Evolutionary conservation across 1,284 basidiomycete species (phyloP).

Genomic region (Ceratobasidium sp.): DNA sequence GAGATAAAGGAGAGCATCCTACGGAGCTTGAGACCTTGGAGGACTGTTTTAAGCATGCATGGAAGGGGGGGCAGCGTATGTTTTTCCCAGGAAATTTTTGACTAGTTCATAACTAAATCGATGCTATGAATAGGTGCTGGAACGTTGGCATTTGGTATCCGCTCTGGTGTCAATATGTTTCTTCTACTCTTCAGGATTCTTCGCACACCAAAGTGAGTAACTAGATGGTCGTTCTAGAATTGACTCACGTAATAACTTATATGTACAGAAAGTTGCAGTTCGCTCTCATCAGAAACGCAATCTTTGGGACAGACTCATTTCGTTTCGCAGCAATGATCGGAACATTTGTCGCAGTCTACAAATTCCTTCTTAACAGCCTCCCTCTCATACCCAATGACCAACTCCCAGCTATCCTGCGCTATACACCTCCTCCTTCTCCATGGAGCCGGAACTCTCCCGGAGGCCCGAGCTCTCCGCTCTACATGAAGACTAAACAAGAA

Average conservation of each 20-base stretch:
- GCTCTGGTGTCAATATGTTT: slow-evolving; percentile 85
- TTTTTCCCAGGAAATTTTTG: slow-evolving; percentile 52
- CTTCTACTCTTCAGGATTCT: slow-evolving; percentile 79
- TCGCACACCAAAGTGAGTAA: slow-evolving; percentile 70
- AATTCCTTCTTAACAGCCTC: slow-evolving; percentile 84
- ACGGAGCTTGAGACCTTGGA: slow-evolving; percentile 76
- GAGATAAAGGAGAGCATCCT: slow-evolving; percentile 82
- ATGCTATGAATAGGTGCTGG: slow-evolving; percentile 74
- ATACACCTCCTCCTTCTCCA: slow-evolving; percentile 50
- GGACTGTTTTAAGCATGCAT: slow-evolving; percentile 81
- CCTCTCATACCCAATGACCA: slow-evolving; percentile 71
- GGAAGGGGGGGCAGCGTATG: slow-evolving; percentile 81
- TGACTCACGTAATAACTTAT: background rate
- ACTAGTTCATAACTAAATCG: background rate
- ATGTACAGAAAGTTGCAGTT: slow-evolving; percentile 65
- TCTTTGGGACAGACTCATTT: slow-evolving; percentile 84
- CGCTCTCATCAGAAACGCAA: slow-evolving; percentile 76
- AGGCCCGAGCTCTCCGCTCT: slow-evolving; percentile 50
- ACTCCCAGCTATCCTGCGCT: slow-evolving; percentile 66
- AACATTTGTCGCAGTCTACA: slow-evolving; percentile 82
- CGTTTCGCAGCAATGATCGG: slow-evolving; percentile 90
- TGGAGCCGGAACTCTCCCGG: slow-evolving; percentile 49
- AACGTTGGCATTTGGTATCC: slow-evolving; percentile 80
- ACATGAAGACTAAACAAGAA: slow-evolving; percentile 40
- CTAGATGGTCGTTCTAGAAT: background rate